Conservation (phyloP, 179 eudicot species). For the Beta macrorhiza region DNA sequence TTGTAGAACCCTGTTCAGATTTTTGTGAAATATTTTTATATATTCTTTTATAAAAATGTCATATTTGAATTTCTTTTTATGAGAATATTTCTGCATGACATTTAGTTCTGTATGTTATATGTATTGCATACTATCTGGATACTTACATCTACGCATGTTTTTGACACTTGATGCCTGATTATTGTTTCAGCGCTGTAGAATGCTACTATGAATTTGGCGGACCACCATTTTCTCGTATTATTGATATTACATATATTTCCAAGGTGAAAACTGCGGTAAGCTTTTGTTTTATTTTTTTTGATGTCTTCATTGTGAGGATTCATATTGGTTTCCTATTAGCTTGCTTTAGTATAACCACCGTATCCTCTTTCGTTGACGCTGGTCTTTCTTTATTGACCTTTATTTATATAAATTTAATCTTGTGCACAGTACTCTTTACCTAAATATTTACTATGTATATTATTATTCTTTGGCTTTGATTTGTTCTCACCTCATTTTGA, state of each 20-base stretch:
- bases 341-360: not conserved
- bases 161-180: slow-evolving; percentile 11
- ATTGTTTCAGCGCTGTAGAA: slow-evolving; percentile 36
- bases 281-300: not conserved
- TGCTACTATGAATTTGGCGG: slow-evolving; percentile 58
- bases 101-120: not conserved
- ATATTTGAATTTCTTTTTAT: not conserved
- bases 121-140: not conserved
- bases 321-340: not conserved
- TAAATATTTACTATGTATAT: not conserved
- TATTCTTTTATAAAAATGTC: too few relatives aligned
- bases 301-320: not conserved
- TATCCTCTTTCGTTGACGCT: too few relatives aligned
- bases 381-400: too few relatives aligned
- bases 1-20: too few relatives aligned
- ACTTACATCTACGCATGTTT: not conserved
- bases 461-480: not conserved
- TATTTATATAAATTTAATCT: too few relatives aligned
- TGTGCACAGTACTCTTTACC: too few relatives aligned
- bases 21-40: too few relatives aligned
- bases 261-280: slow-evolving; percentile 45
- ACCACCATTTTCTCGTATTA: slow-evolving; percentile 74
- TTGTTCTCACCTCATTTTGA: not conserved
- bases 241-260: slow-evolving; percentile 26
- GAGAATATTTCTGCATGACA: not conserved